These are phyloP conservation scores for Phytopythium helicoides DNA, from an alignment of 352 stramenopile genomes.

Conservation along the genomic window DNA sequence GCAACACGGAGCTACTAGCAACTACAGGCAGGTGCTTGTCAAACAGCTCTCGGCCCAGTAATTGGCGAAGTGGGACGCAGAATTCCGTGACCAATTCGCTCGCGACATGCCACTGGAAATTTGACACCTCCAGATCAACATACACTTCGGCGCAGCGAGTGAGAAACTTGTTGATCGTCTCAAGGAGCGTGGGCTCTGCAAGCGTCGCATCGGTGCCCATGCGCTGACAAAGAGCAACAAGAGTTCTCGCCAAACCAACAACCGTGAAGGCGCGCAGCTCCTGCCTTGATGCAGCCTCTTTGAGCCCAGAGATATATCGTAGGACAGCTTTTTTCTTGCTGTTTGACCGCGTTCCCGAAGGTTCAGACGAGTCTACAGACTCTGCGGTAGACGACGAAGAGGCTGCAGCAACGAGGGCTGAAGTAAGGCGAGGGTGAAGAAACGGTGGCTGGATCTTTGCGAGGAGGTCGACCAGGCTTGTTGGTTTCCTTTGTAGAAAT, in stretches of 20 bases:
- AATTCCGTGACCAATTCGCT: slow-evolving; percentile 72
- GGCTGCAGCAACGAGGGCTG: slow-evolving; percentile 47
- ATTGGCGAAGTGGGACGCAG: slow-evolving; percentile 48
- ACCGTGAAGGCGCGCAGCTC: slow-evolving; percentile 63
- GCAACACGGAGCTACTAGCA: slow-evolving; percentile 54
- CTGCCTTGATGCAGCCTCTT: slow-evolving; percentile 39
- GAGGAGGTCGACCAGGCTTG: slow-evolving; percentile 49
- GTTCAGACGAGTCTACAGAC: not conserved
- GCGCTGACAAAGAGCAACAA: slow-evolving; percentile 63
- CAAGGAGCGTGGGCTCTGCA: slow-evolving; percentile 33
- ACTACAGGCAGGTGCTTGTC: slow-evolving; percentile 53
- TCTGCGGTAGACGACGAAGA: not conserved
- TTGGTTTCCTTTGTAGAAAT: slow-evolving; percentile 40
- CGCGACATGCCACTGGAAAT: slow-evolving; percentile 77
- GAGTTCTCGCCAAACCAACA: slow-evolving; percentile 57
- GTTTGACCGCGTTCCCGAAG: not conserved
- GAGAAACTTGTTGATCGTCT: slow-evolving; percentile 57
- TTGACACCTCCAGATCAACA: slow-evolving; percentile 67
- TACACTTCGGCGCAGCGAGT: slow-evolving; percentile 68
- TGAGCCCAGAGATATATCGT: slow-evolving; percentile 43
- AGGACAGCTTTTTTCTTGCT: slow-evolving; percentile 37
- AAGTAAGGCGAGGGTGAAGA: slow-evolving; percentile 52
- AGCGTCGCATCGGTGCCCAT: slow-evolving; percentile 45
- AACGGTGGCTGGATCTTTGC: slow-evolving; percentile 60
- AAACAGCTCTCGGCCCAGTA: slow-evolving; percentile 58